Evolutionary conservation across 148 eudicot species (phyloP), one percentile per base, ranked within the genome.

Genomic region (Agrostemma githago): DNA sequence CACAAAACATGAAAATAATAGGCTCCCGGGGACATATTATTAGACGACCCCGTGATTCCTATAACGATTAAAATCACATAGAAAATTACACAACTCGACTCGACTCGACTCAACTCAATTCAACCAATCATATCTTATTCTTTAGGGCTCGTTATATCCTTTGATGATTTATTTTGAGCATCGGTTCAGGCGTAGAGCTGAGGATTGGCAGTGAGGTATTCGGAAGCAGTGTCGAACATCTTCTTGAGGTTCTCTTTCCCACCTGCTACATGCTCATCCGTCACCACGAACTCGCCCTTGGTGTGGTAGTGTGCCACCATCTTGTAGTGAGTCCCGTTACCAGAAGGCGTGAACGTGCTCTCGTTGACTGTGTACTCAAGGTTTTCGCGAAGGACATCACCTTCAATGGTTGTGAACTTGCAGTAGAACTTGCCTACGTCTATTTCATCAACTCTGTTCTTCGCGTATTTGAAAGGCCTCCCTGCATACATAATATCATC

Each of bases 201-300:
- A 17, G 84, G 81, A 46, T 81, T 74, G 68, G 78, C 78, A 65
- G 71, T 26, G 46, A 81, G 81, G 41, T 77, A 72, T 1, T 73
- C 78, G 74, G 71, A 81, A 4, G 74, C 84, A 17, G 46, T 58
- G 43, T 78, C 74, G 38, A 73, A 77, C 69, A 77, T 58, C 46
- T 56, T 65, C 67, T 53, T 74, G 38, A 64, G 46, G 9, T 37
- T 21, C 26, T 74, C 78, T 58, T 77, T 43, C 5, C 68, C 78
- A 15, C 11, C 7, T 14, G 7, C 60, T 39, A 82, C 34, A 2
- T 48, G 63, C 38, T 59, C 81, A 6, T 78, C 84, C 8, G 65
- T 59, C 9, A 71, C 40, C 4, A 26, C 76, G 5, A 8, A 44
- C 34, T 60, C 78, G 15, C 74, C 77, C 76, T 48, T 73, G 12